Conservation (phyloP, 805 yeast genomes). For the Nakazawaea peltata region DNA sequence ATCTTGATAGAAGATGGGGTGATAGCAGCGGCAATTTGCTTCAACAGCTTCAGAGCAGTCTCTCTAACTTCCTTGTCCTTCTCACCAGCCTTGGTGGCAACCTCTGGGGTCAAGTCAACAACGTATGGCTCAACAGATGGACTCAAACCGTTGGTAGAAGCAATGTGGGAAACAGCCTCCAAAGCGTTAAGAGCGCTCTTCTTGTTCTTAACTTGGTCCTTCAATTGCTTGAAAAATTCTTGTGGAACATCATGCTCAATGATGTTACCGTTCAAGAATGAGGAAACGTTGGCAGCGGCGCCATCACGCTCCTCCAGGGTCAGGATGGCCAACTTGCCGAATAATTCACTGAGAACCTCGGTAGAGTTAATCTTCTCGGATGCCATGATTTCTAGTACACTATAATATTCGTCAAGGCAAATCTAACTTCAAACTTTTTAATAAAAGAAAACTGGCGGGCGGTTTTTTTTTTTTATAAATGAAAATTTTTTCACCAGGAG, state of each 20-base stretch:
- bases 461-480: neutral
- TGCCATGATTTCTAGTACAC: too few species aligned
- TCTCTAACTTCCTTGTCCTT: slow-evolving; percentile 71
- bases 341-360: slow-evolving; percentile 88
- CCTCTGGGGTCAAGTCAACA: slow-evolving; percentile 64
- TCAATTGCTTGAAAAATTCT: slow-evolving; percentile 73
- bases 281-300: slow-evolving; percentile 84
- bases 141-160: slow-evolving; percentile 66
- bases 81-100: slow-evolving; percentile 82
- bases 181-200: slow-evolving; percentile 72
- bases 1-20: slow-evolving; percentile 94
- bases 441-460: neutral
- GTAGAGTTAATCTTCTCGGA: slow-evolving; percentile 54
- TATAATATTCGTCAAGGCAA: too few species aligned
- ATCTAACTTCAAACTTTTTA: slow-evolving; percentile 1
- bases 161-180: slow-evolving; percentile 78
- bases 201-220: slow-evolving; percentile 71
- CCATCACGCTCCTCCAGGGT: slow-evolving; percentile 71
- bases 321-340: slow-evolving; percentile 88
- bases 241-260: slow-evolving; percentile 98
- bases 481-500: slow-evolving; percentile 1
- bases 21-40: slow-evolving; percentile 70
- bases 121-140: slow-evolving; percentile 96
- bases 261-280: slow-evolving; percentile 92
- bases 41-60: slow-evolving; percentile 68